Conservation (phyloP, 441 rosid species). For the Adansonia rubrostipa region DNA sequence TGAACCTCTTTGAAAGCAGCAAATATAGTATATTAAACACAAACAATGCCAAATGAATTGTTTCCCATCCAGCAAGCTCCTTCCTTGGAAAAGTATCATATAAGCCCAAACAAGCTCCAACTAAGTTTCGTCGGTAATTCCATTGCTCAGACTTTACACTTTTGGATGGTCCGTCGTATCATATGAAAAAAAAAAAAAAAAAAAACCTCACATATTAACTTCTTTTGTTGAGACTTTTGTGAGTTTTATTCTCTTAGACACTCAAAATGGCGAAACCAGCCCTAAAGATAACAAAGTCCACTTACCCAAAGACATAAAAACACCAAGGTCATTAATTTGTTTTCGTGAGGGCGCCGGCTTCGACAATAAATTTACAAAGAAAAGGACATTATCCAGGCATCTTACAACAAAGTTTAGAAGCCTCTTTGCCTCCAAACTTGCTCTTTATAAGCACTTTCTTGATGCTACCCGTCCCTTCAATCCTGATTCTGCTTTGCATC, state of each 20-base stretch:
- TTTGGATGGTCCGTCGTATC: slow-evolving; percentile 26
- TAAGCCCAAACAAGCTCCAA: neutral
- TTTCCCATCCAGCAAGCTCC: neutral
- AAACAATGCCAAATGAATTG: neutral
- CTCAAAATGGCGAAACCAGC: neutral
- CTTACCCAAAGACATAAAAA: neutral
- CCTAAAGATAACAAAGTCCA: neutral
- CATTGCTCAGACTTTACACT: slow-evolving; percentile 12
- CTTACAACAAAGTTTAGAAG: slow-evolving; percentile 3
- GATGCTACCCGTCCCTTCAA: neutral
- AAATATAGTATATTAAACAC: neutral
- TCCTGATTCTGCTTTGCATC: neutral
- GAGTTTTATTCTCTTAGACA: neutral
- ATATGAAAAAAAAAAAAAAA: neutral
- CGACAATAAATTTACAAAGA: slow-evolving; percentile 7
- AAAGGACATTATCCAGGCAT: slow-evolving; percentile 20
- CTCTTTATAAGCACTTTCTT: slow-evolving; percentile 10
- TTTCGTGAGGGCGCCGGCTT: neutral
- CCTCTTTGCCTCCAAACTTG: slow-evolving; percentile 11
- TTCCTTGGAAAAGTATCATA: slow-evolving; percentile 25
- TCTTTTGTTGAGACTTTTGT: neutral
- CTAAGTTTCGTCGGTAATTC: slow-evolving; percentile 24
- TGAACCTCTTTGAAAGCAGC: neutral
- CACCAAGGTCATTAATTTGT: neutral
- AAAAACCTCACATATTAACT: neutral